Conservation (phyloP, 495 filamentous ascomycete species). For the Durotheca rogersii region DNA sequence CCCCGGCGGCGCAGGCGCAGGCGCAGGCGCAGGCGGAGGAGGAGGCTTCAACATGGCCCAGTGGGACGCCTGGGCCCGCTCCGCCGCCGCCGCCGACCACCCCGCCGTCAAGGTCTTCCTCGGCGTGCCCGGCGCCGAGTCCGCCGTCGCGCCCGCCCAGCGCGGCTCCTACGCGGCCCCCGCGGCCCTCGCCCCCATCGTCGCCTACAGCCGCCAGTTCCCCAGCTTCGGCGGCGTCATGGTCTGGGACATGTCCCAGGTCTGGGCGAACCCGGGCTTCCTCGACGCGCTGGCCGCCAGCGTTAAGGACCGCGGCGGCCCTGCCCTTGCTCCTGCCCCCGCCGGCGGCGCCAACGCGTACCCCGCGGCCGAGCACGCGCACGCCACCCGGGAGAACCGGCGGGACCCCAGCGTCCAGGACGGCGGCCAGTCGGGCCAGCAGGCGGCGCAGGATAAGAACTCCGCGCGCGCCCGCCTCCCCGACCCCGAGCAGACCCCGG, state of each 20-base stretch:
- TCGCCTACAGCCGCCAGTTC: slow-evolving; percentile 53
- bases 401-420: no score
- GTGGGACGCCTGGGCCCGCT: slow-evolving; percentile 73
- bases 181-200: slow-evolving; percentile 46
- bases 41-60: slow-evolving; percentile 67
- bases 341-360: not conserved
- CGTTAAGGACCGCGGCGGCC: slow-evolving; percentile 19
- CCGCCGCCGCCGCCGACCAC: slow-evolving; percentile 57
- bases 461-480: no score
- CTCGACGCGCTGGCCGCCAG: slow-evolving; percentile 32
- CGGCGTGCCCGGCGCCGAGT: slow-evolving; percentile 62
- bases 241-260: slow-evolving; percentile 69
- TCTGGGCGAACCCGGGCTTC: slow-evolving; percentile 58
- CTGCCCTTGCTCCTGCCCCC: no score
- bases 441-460: no score
- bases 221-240: slow-evolving; percentile 67
- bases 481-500: no score
- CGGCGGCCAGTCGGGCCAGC: no score
- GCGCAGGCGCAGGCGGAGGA: slow-evolving; percentile 47
- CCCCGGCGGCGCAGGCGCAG: slow-evolving; percentile 25
- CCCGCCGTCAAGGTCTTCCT: slow-evolving; percentile 62
- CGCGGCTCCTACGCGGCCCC: slow-evolving; percentile 57
- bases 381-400: no score
- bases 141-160: slow-evolving; percentile 54
- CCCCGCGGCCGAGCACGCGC: no score